A percentile compares a stretch with the other conserved stretches of the same genome.
Conservation (phyloP, 2,329 filamentous ascomycete species). For the Ilyonectria mors-panacis region DNA sequence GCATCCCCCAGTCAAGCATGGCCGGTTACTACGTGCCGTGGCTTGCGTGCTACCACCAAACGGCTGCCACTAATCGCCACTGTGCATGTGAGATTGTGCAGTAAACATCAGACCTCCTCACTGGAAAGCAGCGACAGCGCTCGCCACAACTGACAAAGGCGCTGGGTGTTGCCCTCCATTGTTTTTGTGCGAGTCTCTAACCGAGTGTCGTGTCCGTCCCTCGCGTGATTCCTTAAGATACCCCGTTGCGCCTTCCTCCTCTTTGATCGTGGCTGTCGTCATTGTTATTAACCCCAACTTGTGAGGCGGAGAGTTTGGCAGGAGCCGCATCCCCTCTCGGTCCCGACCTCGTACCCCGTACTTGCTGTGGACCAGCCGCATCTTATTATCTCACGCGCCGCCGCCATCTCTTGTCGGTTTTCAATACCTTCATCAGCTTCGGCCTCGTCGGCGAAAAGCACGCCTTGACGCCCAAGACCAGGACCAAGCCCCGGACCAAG, state of each 20-base stretch:
- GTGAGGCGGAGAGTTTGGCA: slow-evolving; percentile 1
- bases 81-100: neutral
- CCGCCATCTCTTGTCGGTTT: neutral
- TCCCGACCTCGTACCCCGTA: slow-evolving; percentile 2
- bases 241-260: neutral
- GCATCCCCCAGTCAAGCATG: slow-evolving; percentile 27
- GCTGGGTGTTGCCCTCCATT: too few species aligned
- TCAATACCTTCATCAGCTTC: slow-evolving; percentile 2
- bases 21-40: slow-evolving; percentile 14
- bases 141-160: too few species aligned
- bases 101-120: neutral
- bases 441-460: neutral
- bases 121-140: neutral
- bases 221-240: neutral
- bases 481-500: neutral
- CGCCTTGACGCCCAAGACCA: neutral
- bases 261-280: neutral
- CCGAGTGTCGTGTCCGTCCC: neutral
- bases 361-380: neutral
- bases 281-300: neutral
- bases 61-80: neutral
- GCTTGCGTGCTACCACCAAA: neutral
- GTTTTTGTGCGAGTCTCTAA: neutral
- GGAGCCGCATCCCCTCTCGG: slow-evolving; percentile 1
- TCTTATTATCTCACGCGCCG: neutral